Conservation (phyloP, 345 rosid genomes). For the Crucihimalaya himalaica region DNA sequence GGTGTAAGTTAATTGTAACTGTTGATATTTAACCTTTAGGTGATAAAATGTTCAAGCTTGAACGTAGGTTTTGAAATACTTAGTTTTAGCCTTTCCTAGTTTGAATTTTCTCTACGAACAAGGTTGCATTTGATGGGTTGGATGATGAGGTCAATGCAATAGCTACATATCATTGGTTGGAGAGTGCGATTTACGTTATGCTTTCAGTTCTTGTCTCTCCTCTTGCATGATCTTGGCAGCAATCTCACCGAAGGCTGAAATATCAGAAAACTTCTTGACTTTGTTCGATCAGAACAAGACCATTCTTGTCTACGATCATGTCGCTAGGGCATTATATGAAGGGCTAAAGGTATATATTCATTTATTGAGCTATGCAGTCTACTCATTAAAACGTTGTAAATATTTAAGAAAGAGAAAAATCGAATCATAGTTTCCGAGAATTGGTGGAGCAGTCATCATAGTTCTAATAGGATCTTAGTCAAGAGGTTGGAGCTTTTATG, state of each 20-base stretch:
- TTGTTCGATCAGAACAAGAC: conserved; percentile 92
- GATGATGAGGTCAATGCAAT: conserved; percentile 84
- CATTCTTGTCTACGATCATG: conserved; percentile 96
- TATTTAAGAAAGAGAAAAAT: not conserved
- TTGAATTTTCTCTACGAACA: conserved; percentile 52
- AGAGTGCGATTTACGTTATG: conserved; percentile 73
- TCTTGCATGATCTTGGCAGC: conserved; percentile 92
- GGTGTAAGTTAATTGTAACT: conserved; percentile 64
- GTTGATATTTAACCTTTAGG: not conserved
- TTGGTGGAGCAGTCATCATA: not conserved
- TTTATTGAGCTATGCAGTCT: not conserved
- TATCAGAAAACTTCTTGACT: conserved; percentile 90
- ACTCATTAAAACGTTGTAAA: not conserved
- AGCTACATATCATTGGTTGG: conserved; percentile 98
- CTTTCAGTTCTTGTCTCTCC: conserved; percentile 86
- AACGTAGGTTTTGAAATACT: conserved; percentile 9
- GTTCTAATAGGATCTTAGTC: not conserved
- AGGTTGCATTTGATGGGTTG: conserved; percentile 84
- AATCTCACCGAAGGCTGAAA: conserved; percentile 67
- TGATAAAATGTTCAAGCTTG: not conserved
- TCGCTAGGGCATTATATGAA: conserved; percentile 94
- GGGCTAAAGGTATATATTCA: conserved; percentile 75
- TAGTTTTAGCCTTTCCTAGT: conserved; percentile 6
- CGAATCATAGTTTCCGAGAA: conserved; percentile 7
- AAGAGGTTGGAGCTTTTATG: not conserved